Evolutionary conservation across 257 asterid species (phyloP), one percentile per base, ranked within the genome.

Genomic region (Petunia axillaris): DNA sequence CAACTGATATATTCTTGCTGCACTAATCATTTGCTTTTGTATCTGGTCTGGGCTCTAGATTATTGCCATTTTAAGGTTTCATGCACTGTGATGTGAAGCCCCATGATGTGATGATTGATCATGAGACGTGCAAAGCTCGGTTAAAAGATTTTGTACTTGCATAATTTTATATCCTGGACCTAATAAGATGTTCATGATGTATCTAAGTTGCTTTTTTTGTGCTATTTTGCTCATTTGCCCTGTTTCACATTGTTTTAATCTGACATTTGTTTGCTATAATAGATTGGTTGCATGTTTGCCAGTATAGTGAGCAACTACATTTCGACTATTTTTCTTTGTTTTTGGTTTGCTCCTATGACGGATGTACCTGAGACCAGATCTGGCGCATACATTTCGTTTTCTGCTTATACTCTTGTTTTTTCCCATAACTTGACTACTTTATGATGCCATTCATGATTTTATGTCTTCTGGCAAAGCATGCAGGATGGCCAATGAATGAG

Each of bases 281-380:
- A 63, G 41, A 63, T 93, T 81, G 97, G 97, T 80, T 92, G 97
- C 83, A 93, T 93, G 98, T 88, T 92, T 87, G 95, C 97, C 73
- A 96, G 96, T 87, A 92, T 93, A 96, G 98, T 93, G 88, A 78
- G 76, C 46, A 44, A 4, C 35, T 55, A 57, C 41, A 5, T n/a
- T 37, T 67, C 37, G 13, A 37, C 54, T n/a, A n/a, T 8, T 75
- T 9, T 25, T 54, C 35, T 75, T 81, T 39, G 25, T 36, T 64
- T 25, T 7, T 60, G 74, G 36, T 25, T 50, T 25, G 57, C 2
- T 5, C 0, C 6, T 37, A 6, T 73, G 16, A 35, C 11, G 16
- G 60, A 14, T 48, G 43, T 6, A 10, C 53, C 6, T 1, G 53
- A 48, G 11, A 48, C 53, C 53, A 2, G 8, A 48, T 48, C 53